Percentiles rank a stretch among this genome's conserved stretches.
These are phyloP conservation scores for Somion occarium DNA, from an alignment of 1,284 basidiomycete species.

Conservation along the genomic window DNA sequence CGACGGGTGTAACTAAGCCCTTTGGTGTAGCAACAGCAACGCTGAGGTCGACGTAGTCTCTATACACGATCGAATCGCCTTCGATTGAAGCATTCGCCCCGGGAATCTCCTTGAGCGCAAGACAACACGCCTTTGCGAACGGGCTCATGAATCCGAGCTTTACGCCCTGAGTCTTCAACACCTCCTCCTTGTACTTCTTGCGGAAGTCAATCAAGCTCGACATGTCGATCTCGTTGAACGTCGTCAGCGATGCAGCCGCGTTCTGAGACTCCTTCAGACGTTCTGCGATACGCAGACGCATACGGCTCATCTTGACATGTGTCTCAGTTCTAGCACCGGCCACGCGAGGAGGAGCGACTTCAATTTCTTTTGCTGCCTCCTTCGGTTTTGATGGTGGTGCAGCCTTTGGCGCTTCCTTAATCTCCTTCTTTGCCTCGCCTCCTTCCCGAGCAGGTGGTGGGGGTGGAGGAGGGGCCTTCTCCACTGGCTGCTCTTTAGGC, in stretches of 20 bases:
- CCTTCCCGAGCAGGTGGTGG: slow-evolving; percentile 31
- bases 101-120: slow-evolving; percentile 92
- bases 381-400: slow-evolving; percentile 34
- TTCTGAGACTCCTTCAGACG: slow-evolving; percentile 99
- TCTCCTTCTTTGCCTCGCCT: slow-evolving; percentile 29
- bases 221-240: slow-evolving; percentile 99
- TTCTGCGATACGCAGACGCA: slow-evolving; percentile 96
- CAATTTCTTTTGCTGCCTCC: slow-evolving; percentile 32
- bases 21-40: slow-evolving; percentile 98
- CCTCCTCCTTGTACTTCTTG: slow-evolving; percentile 90
- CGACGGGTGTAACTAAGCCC: slow-evolving; percentile 94
- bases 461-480: slow-evolving; percentile 38
- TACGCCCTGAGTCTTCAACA: slow-evolving; percentile 91
- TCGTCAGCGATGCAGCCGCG: slow-evolving; percentile 93
- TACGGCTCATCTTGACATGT: slow-evolving; percentile 95
- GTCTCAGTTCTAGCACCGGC: slow-evolving; percentile 78
- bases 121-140: slow-evolving; percentile 84
- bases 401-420: slow-evolving; percentile 39
- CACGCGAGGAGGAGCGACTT: slow-evolving; percentile 30
- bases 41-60: slow-evolving; percentile 91
- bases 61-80: slow-evolving; percentile 92
- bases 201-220: slow-evolving; percentile 92
- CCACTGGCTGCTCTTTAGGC: slow-evolving; percentile 46
- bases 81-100: slow-evolving; percentile 96
- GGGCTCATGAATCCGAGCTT: slow-evolving; percentile 99